Evolutionary conservation across 345 rosid species (phyloP), one percentile per base, ranked within the genome.

Genomic region (Camelina laxa): DNA sequence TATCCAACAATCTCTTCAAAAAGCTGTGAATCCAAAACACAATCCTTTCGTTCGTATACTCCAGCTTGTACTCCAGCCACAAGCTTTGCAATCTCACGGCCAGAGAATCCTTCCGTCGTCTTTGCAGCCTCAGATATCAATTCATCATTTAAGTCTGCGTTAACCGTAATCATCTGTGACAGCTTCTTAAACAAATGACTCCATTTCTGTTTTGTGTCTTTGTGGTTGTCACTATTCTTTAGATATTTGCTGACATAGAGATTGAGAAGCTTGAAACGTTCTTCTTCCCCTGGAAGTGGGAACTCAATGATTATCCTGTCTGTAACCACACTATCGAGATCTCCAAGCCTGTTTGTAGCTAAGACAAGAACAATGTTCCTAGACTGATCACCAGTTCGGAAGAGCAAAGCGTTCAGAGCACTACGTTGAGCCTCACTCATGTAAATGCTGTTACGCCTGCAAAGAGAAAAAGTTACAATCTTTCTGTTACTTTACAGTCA

Each of bases 401-500:
- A 92, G 56, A 95, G 96, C 81, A 92, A 73, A 6, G 99, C 97
- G 65, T 95, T 95, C 73, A 92, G 73, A 59, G 99, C 99, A 82
- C 98, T 92, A 27, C 94, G 85, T 41, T 92, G 98, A 33, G 98
- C 87, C 79, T 92, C 98, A 30, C 98, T 95, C 97, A 92, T 95
- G 56, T 88, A 90, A 20, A 74, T 78, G 61, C 88, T 95, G 83
- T 95, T 92, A 50, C 97, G 96, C 83, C 98, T 92, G 87, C 75
- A 78, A 20, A 17, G 22, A 33, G 3, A 20, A 55, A 66, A 58
- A 24, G 12, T 38, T 58, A 21, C 33, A 36, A 65, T 35, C 5
- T 27, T 27, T 24, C 27, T 24, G 27, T 24, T 50, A n/a, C 38
- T 48, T 8, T 22, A 72, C 30, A 1, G 42, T 35, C 13, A 49